Base-by-base conservation (phyloP, 1,139 yeast genomes). In the Pneumocystis wakefieldiae region DNA sequence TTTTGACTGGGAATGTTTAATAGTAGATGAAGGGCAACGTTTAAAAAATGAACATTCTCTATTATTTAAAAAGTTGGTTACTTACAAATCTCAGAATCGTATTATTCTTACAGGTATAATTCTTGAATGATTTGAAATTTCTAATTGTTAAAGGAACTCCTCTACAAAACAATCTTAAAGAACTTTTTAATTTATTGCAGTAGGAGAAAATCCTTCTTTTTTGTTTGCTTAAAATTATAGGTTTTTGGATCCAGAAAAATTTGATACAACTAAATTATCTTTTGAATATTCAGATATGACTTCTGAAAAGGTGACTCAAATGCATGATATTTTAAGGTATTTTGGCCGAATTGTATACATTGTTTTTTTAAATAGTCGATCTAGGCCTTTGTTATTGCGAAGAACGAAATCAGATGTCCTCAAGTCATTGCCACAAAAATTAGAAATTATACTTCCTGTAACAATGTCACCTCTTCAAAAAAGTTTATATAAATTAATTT, bases 11-110 rank as follows among this genome's bases (percentile, higher is more conserved):
- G 85, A 85, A 55, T 91, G 86, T 73, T 86, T 87, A 90, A 85
- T 87, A 66, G 87, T 87, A 67, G 95, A 87, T 76, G 95, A 87
- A 76, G 95, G 95, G 69, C 95, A 87, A 73, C 81, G 95, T 75
- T 84, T 87, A 87, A 87, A 87, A 72, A 87, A 87, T 73, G 79
- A 88, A 1, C 85, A 82, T 68, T 85, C 92, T 17, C 86, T 86
- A 71, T 76, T 87, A 64, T 85, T 91, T 0, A 80, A 78, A 65
- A 85, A 92, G 1, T 80, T 87, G 70, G 84, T 86, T n/a, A 81
- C 78, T 69, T 86, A 87, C 69, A 87, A 83, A 68, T 83, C 89
- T 59, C 86, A 85, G 70, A 83, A 87, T 72, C 80, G 95, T 74
- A 79, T 87, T 69, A 86, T 87, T 74, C 80, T 87, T 70, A 87